Evolutionary conservation across 495 filamentous ascomycete species (phyloP), one percentile per base, ranked within the genome.

Genomic region (Bombardia bombarda): DNA sequence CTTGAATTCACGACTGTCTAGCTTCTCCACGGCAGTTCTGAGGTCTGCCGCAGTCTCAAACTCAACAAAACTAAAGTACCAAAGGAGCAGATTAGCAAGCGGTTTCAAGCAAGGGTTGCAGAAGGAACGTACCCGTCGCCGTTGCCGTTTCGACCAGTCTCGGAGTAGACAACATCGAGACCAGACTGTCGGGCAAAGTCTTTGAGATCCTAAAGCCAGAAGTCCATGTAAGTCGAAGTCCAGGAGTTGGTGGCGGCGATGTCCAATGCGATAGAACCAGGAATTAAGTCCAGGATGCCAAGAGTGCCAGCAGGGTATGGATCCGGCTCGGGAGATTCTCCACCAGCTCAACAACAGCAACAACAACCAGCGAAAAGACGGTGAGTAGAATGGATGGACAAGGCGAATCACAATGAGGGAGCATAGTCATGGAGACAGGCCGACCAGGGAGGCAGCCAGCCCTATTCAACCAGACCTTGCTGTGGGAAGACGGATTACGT

Each of bases 141-240:
- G 65, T 88, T 86, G 49, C 84, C 86, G 52, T 95, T 92, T 57
- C 92, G 87, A 60, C 83, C 84, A 21, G 93, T 90, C 70, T 99
- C 92, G 40, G 89, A 95, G 60, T 94, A 99, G 47, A 99, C 92
- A 52, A 99, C 92, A 63, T 97, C 93, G 64, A 93, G 78, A 59
- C 88, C 87, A 67, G 90, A 93, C 61, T 90, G 86, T 58, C 92
- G 90, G 45, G 92, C 93, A 63, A 97, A 99, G 66, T 99, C 92
- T 86, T 99, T 99, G 32, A 99, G 79, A 65, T 99, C 93, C 92
- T 99, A 86, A 60, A 75, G 63, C 69, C 69, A 72, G 71, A n/a
- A 73, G 52, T 64, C 66, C 65, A 63, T 67, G 69, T 74, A 72
- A 72, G 68, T 74, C 56, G 69, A 56, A 52, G 61, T 67, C 67